Percentiles rank a stretch among this genome's conserved stretches.
phyloP scores from a whole-genome alignment of 176 grass and related monocot species.

The Avena atlantica region DNA sequence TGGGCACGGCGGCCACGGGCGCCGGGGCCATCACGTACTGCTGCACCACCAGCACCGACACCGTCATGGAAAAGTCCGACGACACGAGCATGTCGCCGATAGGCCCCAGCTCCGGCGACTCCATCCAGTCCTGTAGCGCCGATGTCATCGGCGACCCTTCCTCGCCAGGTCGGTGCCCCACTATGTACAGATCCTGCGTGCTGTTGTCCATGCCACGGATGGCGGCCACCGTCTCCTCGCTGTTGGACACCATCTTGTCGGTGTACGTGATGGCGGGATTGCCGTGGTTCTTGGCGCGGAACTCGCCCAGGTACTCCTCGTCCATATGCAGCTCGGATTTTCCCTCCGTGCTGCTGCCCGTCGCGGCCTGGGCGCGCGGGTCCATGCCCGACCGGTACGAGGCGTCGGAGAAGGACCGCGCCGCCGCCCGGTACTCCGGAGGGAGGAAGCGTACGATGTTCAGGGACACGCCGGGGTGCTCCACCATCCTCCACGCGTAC shows the following conservation, averaged over 20 bases:
- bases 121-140: slow-evolving; percentile 54
- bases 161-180: slow-evolving; percentile 40
- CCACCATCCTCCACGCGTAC: slow-evolving; percentile 69
- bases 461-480: slow-evolving; percentile 62
- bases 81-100: slow-evolving; percentile 59
- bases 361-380: background rate
- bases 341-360: slow-evolving; percentile 20
- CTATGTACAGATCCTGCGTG: slow-evolving; percentile 50
- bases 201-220: slow-evolving; percentile 44
- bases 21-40: slow-evolving; percentile 36
- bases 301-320: slow-evolving; percentile 70
- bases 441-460: slow-evolving; percentile 66
- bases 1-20: background rate
- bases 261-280: slow-evolving; percentile 45
- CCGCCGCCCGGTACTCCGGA: slow-evolving; percentile 42
- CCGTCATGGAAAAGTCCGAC: slow-evolving; percentile 19
- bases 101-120: slow-evolving; percentile 56
- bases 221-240: slow-evolving; percentile 51
- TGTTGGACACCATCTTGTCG: slow-evolving; percentile 48
- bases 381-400: slow-evolving; percentile 8
- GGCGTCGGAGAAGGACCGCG: slow-evolving; percentile 15
- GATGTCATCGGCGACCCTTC: slow-evolving; percentile 35
- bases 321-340: slow-evolving; percentile 59
- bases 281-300: slow-evolving; percentile 38
- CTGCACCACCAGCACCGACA: slow-evolving; percentile 59